Evolutionary conservation across 1,284 basidiomycete genomes (phyloP).

Genomic region (Fomes fomentarius): DNA sequence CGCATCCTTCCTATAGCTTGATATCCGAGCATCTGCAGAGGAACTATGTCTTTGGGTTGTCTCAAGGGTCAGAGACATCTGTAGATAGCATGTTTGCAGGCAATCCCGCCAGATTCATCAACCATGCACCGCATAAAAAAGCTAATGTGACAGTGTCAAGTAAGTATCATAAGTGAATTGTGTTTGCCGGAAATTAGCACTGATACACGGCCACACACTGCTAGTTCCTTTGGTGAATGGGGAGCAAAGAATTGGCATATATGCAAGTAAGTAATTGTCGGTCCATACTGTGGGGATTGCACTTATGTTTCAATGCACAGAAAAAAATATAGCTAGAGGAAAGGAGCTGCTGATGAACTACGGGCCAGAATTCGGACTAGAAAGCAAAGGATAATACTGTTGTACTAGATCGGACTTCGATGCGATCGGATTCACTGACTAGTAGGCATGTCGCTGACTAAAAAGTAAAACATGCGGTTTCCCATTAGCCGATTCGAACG

Average conservation of each 20-base stretch:
- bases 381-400: no score
- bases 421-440: no score
- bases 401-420: no score
- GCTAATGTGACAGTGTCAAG: slow-evolving; percentile 50
- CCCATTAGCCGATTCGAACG: slow-evolving; percentile 56
- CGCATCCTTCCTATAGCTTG: slow-evolving; percentile 10
- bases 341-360: slow-evolving; percentile 52
- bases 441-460: neutral
- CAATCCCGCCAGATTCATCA: slow-evolving; percentile 60
- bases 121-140: slow-evolving; percentile 40
- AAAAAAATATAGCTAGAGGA: slow-evolving; percentile 35
- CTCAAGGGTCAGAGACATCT: slow-evolving; percentile 13
- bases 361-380: slow-evolving; percentile 35
- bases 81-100: slow-evolving; percentile 54
- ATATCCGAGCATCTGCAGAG: slow-evolving; percentile 38
- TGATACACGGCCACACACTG: neutral
- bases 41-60: slow-evolving; percentile 52
- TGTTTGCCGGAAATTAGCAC: neutral
- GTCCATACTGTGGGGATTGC: neutral
- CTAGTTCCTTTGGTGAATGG: slow-evolving; percentile 43
- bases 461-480: slow-evolving; percentile 26
- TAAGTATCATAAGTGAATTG: slow-evolving; percentile 40
- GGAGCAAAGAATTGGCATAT: slow-evolving; percentile 53
- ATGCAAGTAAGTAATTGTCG: slow-evolving; percentile 40
- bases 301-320: slow-evolving; percentile 24